These are phyloP conservation scores for Wickerhamiella azyma DNA, from an alignment of 805 yeast species.

Conservation along the genomic window DNA sequence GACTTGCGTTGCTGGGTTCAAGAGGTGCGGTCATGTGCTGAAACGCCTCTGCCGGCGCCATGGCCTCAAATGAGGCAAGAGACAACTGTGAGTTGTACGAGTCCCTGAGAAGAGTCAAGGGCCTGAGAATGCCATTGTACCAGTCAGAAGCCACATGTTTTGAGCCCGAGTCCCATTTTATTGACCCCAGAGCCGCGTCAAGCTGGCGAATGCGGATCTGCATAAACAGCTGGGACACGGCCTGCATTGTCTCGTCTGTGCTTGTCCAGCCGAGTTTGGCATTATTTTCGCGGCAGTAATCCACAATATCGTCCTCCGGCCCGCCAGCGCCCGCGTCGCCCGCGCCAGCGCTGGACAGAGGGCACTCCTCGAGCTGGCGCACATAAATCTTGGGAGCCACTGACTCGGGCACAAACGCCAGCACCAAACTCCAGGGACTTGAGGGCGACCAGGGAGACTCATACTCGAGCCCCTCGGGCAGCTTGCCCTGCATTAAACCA, in stretches of 20 bases:
- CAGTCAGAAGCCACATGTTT: slow-evolving; percentile 15
- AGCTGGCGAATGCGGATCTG: slow-evolving; percentile 20
- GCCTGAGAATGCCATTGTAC: slow-evolving; percentile 22
- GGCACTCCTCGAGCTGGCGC: slow-evolving; percentile 1
- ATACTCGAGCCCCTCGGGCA: neutral
- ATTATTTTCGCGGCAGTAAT: slow-evolving; percentile 12
- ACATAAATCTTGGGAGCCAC: slow-evolving; percentile 15
- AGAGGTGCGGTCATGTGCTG: slow-evolving; percentile 11
- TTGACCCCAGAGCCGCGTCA: slow-evolving; percentile 18
- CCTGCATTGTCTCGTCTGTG: slow-evolving; percentile 6
- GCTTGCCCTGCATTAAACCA: neutral
- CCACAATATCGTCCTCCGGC: slow-evolving; percentile 11
- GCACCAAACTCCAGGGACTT: slow-evolving; percentile 21
- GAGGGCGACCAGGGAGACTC: slow-evolving; percentile 14
- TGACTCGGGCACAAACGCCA: slow-evolving; percentile 24
- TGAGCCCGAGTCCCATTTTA: slow-evolving; percentile 13
- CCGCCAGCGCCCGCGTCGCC: slow-evolving; percentile 10
- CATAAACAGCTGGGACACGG: slow-evolving; percentile 16
- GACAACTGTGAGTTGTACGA: slow-evolving; percentile 6
- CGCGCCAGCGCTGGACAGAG: slow-evolving; percentile 1
- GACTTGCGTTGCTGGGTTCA: neutral
- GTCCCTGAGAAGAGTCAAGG: slow-evolving; percentile 17
- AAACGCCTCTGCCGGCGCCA: slow-evolving; percentile 10
- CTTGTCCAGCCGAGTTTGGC: slow-evolving; percentile 16
- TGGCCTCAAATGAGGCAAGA: slow-evolving; percentile 16